Evolutionary conservation across 2,329 filamentous ascomycete species (phyloP), one percentile per base, ranked within the genome.

Genomic region (Beauveria varroae): DNA sequence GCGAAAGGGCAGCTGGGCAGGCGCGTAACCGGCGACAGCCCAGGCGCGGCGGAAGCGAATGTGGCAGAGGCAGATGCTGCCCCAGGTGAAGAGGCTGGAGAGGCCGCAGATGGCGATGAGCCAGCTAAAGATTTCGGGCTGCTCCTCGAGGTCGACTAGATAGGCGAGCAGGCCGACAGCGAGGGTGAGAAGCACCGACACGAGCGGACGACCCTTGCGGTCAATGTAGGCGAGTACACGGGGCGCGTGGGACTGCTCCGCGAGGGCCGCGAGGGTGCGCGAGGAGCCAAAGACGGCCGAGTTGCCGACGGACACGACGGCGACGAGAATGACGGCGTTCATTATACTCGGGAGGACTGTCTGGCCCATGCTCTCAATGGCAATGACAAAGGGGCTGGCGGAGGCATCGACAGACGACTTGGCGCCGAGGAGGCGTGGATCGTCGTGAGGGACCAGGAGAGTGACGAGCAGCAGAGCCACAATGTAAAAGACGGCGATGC

Each of bases 31-130:
- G 41, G 62, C 57, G 12, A 54, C 10, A 20, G 49, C 49, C 62
- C 62, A 63, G 59, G 59, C 59, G 46, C 59, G 74, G 64, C 91
- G 88, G 81, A 95, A 96, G 47, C 90, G 89, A 68, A 95, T 92
- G 73, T 95, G 90, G 6, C 86, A 81, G 5, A 93, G 76, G 72
- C 89, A 93, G 71, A 95, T 91, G 64, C 87, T 87, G 57, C 80
- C 83, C 87, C 87, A 90, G 44, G 84, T 83, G 71, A 86, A 87
- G 63, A 88, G 79, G 54, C 82, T 79, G 18, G 81, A 79, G 6
- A 87, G 78, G 64, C 82, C 84, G 2, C 84, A 86, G 20, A 87
- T 74, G 20, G 85, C 81, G 26, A 83, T 77, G 7, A 88, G 79
- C 85, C 85, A 88, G 67, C 81, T 77, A 64, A 88, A 86, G 47